A percentile compares a stretch with the other conserved stretches of the same genome.
Evolutionary conservation across 1,284 basidiomycete genomes (phyloP).

Genomic region (Pseudozyma pruni): DNA sequence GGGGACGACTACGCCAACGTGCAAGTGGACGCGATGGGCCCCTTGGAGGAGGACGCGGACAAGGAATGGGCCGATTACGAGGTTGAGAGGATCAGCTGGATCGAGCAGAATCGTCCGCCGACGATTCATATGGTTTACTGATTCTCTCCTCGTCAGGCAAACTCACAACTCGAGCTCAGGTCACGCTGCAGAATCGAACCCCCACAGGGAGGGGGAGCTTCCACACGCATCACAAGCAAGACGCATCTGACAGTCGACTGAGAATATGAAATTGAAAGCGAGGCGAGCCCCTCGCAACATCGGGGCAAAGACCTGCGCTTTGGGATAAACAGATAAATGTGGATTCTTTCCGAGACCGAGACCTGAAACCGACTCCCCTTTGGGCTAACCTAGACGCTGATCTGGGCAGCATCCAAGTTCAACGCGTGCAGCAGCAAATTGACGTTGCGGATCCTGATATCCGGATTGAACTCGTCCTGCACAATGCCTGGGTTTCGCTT

Average conservation of each 20-base stretch:
- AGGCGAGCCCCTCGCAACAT: no score
- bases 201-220: no score
- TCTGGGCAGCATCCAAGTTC: slow-evolving; percentile 66
- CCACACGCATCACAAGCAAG: no score
- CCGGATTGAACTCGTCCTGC: slow-evolving; percentile 21
- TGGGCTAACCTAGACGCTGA: slow-evolving; percentile 63
- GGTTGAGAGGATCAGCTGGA: background rate
- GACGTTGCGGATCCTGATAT: slow-evolving; percentile 63
- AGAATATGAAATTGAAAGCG: background rate
- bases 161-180: no score
- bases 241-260: no score
- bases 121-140: background rate
- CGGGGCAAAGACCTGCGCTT: no score
- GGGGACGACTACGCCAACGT: background rate
- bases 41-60: background rate
- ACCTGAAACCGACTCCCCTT: no score
- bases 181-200: no score
- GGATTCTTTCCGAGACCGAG: background rate
- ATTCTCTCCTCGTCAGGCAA: no score
- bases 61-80: slow-evolving; percentile 1
- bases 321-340: background rate
- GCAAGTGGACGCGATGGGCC: background rate
- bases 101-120: background rate
- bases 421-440: slow-evolving; percentile 65
- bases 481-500: slow-evolving; percentile 40